Evolutionary conservation across 2,329 filamentous ascomycete genomes (phyloP).

Genomic region (Blastomyces gilchristii): DNA sequence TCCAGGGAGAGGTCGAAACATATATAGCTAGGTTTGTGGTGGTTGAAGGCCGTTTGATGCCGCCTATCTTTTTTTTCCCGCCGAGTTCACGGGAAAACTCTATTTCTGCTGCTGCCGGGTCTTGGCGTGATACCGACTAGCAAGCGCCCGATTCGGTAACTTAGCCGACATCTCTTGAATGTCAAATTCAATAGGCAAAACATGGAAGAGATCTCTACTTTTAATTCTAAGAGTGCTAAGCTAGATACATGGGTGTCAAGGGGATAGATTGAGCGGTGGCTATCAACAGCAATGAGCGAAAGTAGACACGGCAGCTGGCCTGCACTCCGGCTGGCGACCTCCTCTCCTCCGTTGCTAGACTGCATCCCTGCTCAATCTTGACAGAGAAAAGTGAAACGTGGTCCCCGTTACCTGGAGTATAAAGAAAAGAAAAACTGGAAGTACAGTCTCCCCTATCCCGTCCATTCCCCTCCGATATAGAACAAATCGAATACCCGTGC

Average conservation of each 20-base stretch:
- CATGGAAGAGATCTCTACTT: slow-evolving; percentile 11
- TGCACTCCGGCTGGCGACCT: slow-evolving; percentile 31
- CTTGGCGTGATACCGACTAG: slow-evolving; percentile 1
- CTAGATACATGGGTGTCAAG: slow-evolving; percentile 13
- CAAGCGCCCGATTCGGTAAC: not conserved
- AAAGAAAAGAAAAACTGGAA: slow-evolving; percentile 5
- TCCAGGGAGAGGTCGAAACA: not conserved
- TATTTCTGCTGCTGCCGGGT: not conserved
- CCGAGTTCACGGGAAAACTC: not conserved
- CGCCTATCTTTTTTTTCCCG: not conserved
- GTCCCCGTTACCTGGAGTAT: not conserved
- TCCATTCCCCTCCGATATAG: not conserved
- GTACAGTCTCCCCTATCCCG: slow-evolving; percentile 7
- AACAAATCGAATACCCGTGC: slow-evolving; percentile 8
- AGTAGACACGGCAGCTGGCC: slow-evolving; percentile 23
- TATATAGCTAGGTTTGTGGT: not conserved
- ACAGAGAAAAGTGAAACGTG: not conserved
- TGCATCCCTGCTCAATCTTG: not conserved
- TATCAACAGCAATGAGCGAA: slow-evolving; percentile 5
- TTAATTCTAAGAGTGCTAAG: slow-evolving; percentile 10
- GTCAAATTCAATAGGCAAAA: not conserved
- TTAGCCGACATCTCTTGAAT: not conserved
- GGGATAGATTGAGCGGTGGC: slow-evolving; percentile 5
- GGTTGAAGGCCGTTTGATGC: not conserved
- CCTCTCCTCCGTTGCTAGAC: not conserved